Base-by-base conservation (phyloP, 2,329 filamentous ascomycete species). In the Talaromyces piceae region DNA sequence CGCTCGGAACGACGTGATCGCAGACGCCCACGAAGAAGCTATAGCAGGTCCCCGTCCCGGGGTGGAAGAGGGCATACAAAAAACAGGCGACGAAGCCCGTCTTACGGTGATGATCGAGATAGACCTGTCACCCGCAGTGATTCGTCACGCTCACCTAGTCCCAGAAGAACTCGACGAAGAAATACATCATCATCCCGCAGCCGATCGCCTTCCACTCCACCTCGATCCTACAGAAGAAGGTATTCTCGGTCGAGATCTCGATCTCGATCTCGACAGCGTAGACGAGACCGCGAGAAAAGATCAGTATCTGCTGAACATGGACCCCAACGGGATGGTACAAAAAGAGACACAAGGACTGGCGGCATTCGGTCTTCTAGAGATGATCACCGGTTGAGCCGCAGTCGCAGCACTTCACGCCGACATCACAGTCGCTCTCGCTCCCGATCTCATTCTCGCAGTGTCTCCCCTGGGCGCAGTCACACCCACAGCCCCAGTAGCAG, bases 81-180 rank as follows among this genome's bases (percentile, higher is more conserved):
- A 57, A 58, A 62, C 50, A 63, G 63, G 53, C 65, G 65, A 58
- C 67, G 63, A 54, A 69, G 60, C 58, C 63, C 65, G 58, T 62
- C 67, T 61, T 67, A 69, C 58, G 67, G 68, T 71, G 70, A 65
- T 60, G 63, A 73, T 67, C 72, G 71, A 67, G 67, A 70, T 61
- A 70, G 74, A 71, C 76, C 76, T 64, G 65, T 61, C 59, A 68
- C 72, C 65, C 71, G 71, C 61, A 70, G 66, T 71, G 65, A 71
- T 60, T 70, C 71, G 63, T 75, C 74, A 61, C 75, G 75, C 75
- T 80, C 77, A 78, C 77, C 68, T 70, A 73, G 73, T 66, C 69
- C 74, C 70, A 79, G 74, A 74, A 65, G 71, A 71, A 62, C 66
- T 54, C 68, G 67, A 60, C 63, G 63, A 58, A 66, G 67, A 63